Percentiles rank a stretch among this genome's conserved stretches.
Conservation (phyloP, 2,329 filamentous ascomycete species). For the Fusarium subtropicale region DNA sequence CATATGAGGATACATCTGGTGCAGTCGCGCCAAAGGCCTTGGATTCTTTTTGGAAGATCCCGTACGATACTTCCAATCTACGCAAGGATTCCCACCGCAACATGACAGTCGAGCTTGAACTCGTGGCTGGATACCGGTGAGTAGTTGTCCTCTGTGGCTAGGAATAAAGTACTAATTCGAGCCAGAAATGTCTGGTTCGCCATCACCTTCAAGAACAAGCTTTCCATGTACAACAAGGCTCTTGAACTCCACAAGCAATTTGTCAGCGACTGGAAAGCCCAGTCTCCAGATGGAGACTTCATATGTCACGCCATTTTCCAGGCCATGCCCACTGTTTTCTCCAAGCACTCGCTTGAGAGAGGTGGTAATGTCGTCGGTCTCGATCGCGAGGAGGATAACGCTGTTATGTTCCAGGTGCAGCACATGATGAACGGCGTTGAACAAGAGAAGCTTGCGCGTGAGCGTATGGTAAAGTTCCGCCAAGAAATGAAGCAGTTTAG, state of each 20-base stretch:
- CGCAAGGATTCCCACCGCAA: conserved; percentile 20
- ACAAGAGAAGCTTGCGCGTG: conserved; percentile 14
- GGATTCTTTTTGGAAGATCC: conserved; percentile 17
- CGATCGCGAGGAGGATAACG: conserved; percentile 12
- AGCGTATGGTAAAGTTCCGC: conserved; percentile 18
- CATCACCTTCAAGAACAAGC: conserved; percentile 16
- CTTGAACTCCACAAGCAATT: conserved; percentile 11
- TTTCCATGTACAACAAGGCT: conserved; percentile 13
- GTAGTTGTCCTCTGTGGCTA: rapidly evolving
- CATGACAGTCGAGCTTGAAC: conserved; percentile 23
- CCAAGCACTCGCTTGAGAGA: conserved; percentile 12
- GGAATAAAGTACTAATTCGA: rapidly evolving
- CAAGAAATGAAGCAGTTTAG: conserved; percentile 13
- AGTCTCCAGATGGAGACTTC: conserved; percentile 10
- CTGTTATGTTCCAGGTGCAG: conserved; percentile 21
- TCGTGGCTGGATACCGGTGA: conserved; percentile 17
- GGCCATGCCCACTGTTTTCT: conserved; percentile 18
- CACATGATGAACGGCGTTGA: conserved; percentile 18
- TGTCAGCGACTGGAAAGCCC: conserved; percentile 11
- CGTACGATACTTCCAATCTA: conserved; percentile 7
- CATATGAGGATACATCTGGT: conserved; percentile 19
- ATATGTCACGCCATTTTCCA: conserved; percentile 26
- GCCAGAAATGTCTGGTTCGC: conserved; percentile 22
- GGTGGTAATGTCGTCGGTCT: conserved; percentile 15
- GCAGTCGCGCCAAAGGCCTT: conserved; percentile 6